These are phyloP conservation scores for Apiosordaria backusii DNA, from an alignment of 495 filamentous ascomycete species.

Conservation along the genomic window DNA sequence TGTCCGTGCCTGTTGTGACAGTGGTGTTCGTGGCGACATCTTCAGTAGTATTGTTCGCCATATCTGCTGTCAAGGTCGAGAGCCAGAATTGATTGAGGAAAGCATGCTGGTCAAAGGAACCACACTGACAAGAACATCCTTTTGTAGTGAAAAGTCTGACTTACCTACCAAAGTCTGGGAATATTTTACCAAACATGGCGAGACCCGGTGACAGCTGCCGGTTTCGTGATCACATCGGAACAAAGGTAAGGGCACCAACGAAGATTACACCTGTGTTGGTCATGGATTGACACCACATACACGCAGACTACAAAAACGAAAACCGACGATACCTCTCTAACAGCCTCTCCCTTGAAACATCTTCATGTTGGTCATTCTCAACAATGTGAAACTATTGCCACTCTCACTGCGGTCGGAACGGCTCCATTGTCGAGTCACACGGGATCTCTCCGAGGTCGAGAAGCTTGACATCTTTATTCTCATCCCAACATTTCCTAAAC, in stretches of 20 bases:
- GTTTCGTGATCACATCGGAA: background rate
- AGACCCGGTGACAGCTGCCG: background rate
- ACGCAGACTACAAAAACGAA: background rate
- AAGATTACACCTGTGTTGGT: background rate
- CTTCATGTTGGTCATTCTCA: background rate
- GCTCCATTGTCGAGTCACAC: no score
- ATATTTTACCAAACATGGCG: background rate
- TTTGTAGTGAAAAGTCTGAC: background rate
- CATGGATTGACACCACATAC: background rate
- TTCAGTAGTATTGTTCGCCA: no score
- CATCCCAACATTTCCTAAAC: no score
- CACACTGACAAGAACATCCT: no score
- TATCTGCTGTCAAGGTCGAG: no score
- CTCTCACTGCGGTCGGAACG: background rate
- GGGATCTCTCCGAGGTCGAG: no score
- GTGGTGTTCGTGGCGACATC: no score
- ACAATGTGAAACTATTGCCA: background rate
- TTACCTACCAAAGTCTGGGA: background rate
- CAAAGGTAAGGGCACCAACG: background rate
- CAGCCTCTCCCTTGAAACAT: background rate
- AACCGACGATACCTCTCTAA: background rate
- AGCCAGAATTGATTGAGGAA: no score
- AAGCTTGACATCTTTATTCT: no score
- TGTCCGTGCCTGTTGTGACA: background rate
- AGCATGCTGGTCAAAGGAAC: no score